Evolutionary conservation across 768 basidiomycete species (phyloP).

Genomic region (Leccinum subtestaceum): DNA sequence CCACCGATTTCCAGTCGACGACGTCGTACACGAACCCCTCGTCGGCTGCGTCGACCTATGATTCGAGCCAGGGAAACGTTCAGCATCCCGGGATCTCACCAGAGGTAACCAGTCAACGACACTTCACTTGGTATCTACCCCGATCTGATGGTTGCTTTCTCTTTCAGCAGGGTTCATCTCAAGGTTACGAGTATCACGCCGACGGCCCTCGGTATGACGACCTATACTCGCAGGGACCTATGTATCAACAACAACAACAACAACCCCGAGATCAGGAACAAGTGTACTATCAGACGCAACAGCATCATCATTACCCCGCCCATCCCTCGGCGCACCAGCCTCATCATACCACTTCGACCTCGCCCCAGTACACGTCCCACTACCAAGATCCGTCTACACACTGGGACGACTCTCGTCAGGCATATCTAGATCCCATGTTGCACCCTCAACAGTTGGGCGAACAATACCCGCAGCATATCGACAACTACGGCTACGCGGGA

Average conservation of each 20-base stretch:
- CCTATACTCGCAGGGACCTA: slow-evolving; percentile 11
- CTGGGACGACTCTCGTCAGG: slow-evolving; percentile 12
- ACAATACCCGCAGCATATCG: slow-evolving; percentile 7
- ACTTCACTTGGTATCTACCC: slow-evolving; percentile 9
- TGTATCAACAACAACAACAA: slow-evolving; percentile 11
- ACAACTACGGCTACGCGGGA: background rate
- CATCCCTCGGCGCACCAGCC: slow-evolving; percentile 6
- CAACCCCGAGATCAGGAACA: slow-evolving; percentile 13
- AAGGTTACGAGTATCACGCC: slow-evolving; percentile 11
- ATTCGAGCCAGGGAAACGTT: background rate
- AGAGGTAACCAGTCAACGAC: slow-evolving; percentile 4
- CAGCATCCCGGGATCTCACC: background rate
- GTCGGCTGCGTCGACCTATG: slow-evolving; percentile 7
- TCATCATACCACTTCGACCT: background rate
- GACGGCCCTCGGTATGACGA: slow-evolving; percentile 18
- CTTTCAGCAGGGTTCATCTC: slow-evolving; percentile 20
- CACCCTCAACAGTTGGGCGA: background rate
- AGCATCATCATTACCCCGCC: slow-evolving; percentile 9
- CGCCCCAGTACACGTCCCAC: slow-evolving; percentile 9
- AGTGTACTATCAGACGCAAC: slow-evolving; percentile 26
- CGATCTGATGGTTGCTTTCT: slow-evolving; percentile 6
- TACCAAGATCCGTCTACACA: slow-evolving; percentile 12
- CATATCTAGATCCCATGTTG: slow-evolving; percentile 6
- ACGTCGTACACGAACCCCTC: slow-evolving; percentile 2
- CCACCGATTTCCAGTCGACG: slow-evolving; percentile 14